Conservation (phyloP, 2,329 filamentous ascomycete species). For the Penicillium sp. region DNA sequence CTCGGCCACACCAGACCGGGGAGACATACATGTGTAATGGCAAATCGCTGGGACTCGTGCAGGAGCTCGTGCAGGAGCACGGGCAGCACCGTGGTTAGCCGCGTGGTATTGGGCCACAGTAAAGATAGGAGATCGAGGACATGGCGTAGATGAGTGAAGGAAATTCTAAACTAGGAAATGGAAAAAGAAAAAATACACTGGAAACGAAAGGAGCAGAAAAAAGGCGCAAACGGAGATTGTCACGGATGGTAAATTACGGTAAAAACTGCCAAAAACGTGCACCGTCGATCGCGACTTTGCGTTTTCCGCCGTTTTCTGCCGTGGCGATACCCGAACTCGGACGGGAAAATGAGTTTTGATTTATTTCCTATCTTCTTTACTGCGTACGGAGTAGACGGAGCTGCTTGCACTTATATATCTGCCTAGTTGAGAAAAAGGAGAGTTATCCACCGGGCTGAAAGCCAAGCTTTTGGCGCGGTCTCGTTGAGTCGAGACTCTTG, state of each 20-base stretch:
- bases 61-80: conserved; percentile 13
- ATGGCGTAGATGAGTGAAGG: conserved; percentile 3
- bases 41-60: conserved; percentile 20
- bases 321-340: background rate
- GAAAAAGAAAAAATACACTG: background rate
- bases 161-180: background rate
- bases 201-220: conserved; percentile 1
- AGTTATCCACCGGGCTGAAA: background rate
- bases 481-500: background rate
- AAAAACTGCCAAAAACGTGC: conserved; percentile 21
- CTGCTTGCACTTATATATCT: background rate
- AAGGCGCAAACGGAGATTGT: conserved; percentile 16
- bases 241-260: conserved; percentile 10
- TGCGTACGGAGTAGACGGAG: no score
- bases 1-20: conserved; percentile 1
- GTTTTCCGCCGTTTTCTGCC: background rate
- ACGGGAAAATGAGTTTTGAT: background rate
- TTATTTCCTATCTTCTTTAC: background rate
- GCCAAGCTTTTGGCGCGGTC: background rate
- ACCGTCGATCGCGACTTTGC: conserved; percentile 1
- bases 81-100: conserved; percentile 18
- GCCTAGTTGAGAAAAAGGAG: background rate
- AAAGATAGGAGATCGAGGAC: background rate
- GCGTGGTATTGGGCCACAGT: conserved; percentile 19
- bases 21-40: conserved; percentile 20